Evolutionary conservation across 371 early-diverging fungal species (phyloP).

Genomic region (Coemansia sp.): DNA sequence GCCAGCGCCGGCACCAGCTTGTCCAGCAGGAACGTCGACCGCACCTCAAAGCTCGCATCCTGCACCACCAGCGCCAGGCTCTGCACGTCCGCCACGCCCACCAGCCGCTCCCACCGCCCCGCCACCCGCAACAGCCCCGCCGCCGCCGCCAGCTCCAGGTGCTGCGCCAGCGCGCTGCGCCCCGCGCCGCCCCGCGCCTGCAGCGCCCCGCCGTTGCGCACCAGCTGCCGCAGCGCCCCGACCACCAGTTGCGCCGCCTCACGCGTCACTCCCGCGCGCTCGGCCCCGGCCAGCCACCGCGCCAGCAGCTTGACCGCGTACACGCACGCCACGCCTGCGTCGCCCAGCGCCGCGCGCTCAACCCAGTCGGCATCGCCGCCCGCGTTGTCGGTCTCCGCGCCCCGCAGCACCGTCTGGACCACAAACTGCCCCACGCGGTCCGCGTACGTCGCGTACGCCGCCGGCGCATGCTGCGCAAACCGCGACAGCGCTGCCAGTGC

Average conservation of each 20-base stretch:
- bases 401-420: constrained; percentile 21
- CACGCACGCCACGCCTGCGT: constrained; percentile 40
- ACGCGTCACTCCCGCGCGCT: constrained; percentile 46
- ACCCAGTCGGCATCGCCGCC: constrained; percentile 58
- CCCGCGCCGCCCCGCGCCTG: constrained; percentile 51
- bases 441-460: constrained; percentile 24
- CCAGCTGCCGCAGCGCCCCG: constrained; percentile 58
- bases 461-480: constrained; percentile 40
- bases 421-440: constrained; percentile 26
- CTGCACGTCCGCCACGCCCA: constrained; percentile 59
- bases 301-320: constrained; percentile 59
- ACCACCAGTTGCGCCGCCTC: constrained; percentile 56
- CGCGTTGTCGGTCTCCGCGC: neutral
- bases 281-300: constrained; percentile 55
- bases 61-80: constrained; percentile 60
- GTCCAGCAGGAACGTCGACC: constrained; percentile 65
- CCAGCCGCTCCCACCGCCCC: constrained; percentile 55
- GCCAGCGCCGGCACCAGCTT: constrained; percentile 72
- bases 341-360: constrained; percentile 55
- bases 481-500: constrained; percentile 36
- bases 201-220: constrained; percentile 53
- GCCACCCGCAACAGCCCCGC: constrained; percentile 68
- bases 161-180: constrained; percentile 52
- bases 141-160: constrained; percentile 70
- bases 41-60: constrained; percentile 81